Conservation (phyloP, 257 asterid species). For the Cinchona pubescens region DNA sequence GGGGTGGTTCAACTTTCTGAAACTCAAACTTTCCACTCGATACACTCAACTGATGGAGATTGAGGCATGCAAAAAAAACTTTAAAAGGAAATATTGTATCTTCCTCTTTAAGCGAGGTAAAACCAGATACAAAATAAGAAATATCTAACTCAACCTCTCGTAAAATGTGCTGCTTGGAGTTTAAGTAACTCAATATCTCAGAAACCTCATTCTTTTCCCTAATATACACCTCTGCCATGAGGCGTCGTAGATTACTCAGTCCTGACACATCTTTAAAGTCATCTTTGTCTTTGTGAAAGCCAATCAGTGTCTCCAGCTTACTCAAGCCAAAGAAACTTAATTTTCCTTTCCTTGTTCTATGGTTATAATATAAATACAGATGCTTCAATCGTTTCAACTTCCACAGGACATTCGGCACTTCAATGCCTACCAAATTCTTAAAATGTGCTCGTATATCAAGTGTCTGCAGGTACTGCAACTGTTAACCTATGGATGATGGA, state of each 20-base stretch:
- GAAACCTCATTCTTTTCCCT: not conserved
- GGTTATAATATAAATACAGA: not conserved
- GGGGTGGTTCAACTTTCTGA: not conserved
- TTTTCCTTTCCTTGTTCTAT: not conserved
- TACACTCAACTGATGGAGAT: not conserved
- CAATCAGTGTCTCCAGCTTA: not conserved
- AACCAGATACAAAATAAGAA: too few relatives aligned
- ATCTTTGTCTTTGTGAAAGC: not conserved
- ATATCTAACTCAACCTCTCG: not conserved
- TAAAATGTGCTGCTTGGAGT: not conserved
- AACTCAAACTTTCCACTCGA: not conserved
- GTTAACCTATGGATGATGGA: not conserved
- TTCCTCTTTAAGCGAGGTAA: too few relatives aligned
- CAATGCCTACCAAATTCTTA: not conserved
- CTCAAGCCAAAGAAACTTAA: not conserved
- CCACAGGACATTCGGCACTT: not conserved
- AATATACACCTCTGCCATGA: not conserved
- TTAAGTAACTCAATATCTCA: not conserved
- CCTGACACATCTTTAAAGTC: not conserved
- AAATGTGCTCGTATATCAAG: not conserved
- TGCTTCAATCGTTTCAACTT: not conserved
- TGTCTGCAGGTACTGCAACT: not conserved
- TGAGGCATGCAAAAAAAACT: not conserved
- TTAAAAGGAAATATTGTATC: not conserved
- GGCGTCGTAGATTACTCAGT: not conserved